phyloP scores from a whole-genome alignment of 2,329 filamentous ascomycete genomes.

The Setomelanomma holmii region DNA sequence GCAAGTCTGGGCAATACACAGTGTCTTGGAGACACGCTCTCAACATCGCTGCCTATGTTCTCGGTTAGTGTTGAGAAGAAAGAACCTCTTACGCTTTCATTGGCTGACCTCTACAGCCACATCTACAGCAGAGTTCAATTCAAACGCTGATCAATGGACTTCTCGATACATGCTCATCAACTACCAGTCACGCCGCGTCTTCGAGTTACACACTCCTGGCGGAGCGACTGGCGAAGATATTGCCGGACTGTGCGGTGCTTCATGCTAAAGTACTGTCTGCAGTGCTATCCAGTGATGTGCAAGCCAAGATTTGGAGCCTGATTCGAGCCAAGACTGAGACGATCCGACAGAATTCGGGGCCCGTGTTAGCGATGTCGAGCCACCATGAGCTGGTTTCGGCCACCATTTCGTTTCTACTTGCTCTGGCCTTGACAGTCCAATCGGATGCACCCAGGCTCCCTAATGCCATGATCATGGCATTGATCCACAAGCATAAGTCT shows the following conservation, averaged over 20 bases:
- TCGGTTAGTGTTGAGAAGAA: conserved; percentile 37
- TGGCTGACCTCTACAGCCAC: conserved; percentile 21
- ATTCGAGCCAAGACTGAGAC: conserved; percentile 5
- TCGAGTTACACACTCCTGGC: conserved; percentile 18
- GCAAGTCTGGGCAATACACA: conserved; percentile 15
- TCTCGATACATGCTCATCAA: conserved; percentile 19
- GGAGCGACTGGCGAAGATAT: conserved; percentile 21
- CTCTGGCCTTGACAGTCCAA: conserved; percentile 24
- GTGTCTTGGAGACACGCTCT: conserved; percentile 23
- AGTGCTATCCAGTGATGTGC: conserved; percentile 33
- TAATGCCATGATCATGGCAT: conserved; percentile 20
- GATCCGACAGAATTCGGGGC: neutral
- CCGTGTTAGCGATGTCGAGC: conserved; percentile 10
- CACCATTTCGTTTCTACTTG: conserved; percentile 27
- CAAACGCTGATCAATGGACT: conserved; percentile 19
- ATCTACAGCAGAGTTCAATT: conserved; percentile 24
- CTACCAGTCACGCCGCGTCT: conserved; percentile 9
- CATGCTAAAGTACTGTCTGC: conserved; percentile 29
- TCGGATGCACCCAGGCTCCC: conserved; percentile 24
- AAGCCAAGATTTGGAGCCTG: conserved; percentile 28
- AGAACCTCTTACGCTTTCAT: neutral
- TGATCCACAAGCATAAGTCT: conserved; percentile 39
- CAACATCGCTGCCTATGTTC: conserved; percentile 33
- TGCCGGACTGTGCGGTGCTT: conserved; percentile 20
- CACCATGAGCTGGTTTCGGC: neutral